Percentiles rank a stretch among this genome's conserved stretches.
phyloP scores from a whole-genome alignment of 805 yeast species.

The Metahyphopichia silvanorum region DNA sequence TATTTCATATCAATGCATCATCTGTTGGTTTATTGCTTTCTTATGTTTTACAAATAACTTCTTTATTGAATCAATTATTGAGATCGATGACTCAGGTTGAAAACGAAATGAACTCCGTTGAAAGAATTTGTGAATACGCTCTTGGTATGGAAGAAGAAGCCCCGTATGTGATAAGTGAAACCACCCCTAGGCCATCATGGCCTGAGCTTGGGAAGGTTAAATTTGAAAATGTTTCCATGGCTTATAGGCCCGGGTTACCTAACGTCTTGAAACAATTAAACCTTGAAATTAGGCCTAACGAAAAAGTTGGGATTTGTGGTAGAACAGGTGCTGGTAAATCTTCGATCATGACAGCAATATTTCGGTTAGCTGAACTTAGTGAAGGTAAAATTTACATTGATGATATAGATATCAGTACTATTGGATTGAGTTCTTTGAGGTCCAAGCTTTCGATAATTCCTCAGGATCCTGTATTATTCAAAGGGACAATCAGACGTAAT shows the following conservation, averaged over 20 bases:
- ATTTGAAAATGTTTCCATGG: slow-evolving; percentile 20
- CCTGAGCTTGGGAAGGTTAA: slow-evolving; percentile 7
- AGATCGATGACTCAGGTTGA: slow-evolving; percentile 66
- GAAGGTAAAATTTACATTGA: slow-evolving; percentile 11
- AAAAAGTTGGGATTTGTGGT: slow-evolving; percentile 15
- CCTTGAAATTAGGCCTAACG: slow-evolving; percentile 5
- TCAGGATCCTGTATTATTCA: slow-evolving; percentile 15
- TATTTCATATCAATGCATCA: slow-evolving; percentile 33
- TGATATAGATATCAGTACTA: slow-evolving; percentile 9
- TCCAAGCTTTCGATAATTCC: slow-evolving; percentile 13
- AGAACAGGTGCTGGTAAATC: slow-evolving; percentile 18
- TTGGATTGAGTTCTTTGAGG: slow-evolving; percentile 10
- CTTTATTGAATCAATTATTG: slow-evolving; percentile 54
- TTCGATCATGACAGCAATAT: slow-evolving; percentile 13
- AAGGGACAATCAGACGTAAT: slow-evolving; percentile 11
- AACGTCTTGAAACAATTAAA: slow-evolving; percentile 8
- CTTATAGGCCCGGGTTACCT: slow-evolving; percentile 13
- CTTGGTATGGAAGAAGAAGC: slow-evolving; percentile 21
- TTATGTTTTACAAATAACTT: slow-evolving; percentile 51
- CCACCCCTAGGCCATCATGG: slow-evolving; percentile 21
- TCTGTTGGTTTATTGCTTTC: slow-evolving; percentile 67
- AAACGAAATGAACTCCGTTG: slow-evolving; percentile 70
- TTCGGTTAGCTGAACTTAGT: slow-evolving; percentile 9
- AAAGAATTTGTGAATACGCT: slow-evolving; percentile 37
- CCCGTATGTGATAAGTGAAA: slow-evolving; percentile 19